Base-by-base conservation (phyloP, 202 grass and related monocot species). In the Zoysia matrella region DNA sequence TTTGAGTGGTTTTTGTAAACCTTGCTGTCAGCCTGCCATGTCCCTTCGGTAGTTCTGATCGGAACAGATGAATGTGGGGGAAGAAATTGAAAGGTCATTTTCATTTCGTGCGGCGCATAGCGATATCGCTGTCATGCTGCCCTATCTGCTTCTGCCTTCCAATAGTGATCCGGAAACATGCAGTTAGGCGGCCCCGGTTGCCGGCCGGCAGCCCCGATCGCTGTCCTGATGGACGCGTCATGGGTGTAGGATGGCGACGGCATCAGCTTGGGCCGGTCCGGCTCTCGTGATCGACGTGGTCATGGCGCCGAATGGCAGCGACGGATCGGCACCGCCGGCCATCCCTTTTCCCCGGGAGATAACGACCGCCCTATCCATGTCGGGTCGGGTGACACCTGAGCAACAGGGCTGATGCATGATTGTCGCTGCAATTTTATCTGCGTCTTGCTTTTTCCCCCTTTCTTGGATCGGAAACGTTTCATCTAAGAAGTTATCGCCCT, bases 321-420 rank as follows among this genome's bases (percentile, higher is more conserved):
- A 77, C 45, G 51, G 46, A 18, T 70, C 77, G 30, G 30, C 30
- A 9, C n/a, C 12, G 36, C 30, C 49, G 71, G 65, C 30, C 30
- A 16, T 14, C 47, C 2, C 18, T 45, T 6, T 41, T 55, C 69
- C 42, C 39, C 30, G n/a, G 12, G 1, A 47, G 86, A 84, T 60
- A 80, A 65, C 65, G 86, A 80, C 49, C 50, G 67, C 7, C 73
- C 51, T 65, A 71, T 75, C 65, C 47, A 64, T 80, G 86, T 16
- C 30, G 30, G 55, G 55, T 62, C 60, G 3, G 74, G 15, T 65
- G 47, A 52, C 22, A 36, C 30, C 30, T 36, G 30, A 36, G 30
- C 30, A 61, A 52, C 50, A 52, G 50, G 50, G 50, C 50, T 52
- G 1, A 39, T 30, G 60, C 18, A 30, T 36, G 60, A 3, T 39